phyloP scores from a whole-genome alignment of 164 flowering plant genomes.

The Chloranthus sessilifolius region DNA sequence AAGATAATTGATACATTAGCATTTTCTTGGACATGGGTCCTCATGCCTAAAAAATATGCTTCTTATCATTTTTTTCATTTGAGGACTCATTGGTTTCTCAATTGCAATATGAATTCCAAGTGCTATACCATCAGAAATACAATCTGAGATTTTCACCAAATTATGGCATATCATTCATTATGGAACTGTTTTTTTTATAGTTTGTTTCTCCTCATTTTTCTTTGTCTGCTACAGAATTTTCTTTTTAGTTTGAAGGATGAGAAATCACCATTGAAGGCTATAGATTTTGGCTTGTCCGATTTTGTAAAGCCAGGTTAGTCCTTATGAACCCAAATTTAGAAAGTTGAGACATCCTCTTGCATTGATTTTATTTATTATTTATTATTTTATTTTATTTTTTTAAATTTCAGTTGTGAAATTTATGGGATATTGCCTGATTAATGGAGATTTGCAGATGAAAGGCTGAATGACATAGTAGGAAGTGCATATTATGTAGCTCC shows the following conservation, averaged over 20 bases:
- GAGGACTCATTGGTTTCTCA: too few species aligned
- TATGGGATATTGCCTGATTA: slow-evolving; percentile 7
- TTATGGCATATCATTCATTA: too few species aligned
- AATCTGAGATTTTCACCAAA: too few species aligned
- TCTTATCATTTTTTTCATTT: too few species aligned
- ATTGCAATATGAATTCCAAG: too few species aligned
- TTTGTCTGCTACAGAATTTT: slow-evolving; percentile 77
- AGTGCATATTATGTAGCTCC: slow-evolving; percentile 99
- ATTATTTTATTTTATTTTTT: neutral
- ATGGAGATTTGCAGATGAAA: slow-evolving; percentile 64
- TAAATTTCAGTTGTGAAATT: neutral
- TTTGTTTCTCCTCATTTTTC: too few species aligned
- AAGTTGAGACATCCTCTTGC: too few species aligned
- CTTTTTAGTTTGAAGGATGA: slow-evolving; percentile 75
- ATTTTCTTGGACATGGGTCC: too few species aligned
- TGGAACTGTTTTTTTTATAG: too few species aligned
- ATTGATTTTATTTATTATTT: neutral
- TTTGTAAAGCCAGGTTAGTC: slow-evolving; percentile 89
- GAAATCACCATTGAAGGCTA: slow-evolving; percentile 68
- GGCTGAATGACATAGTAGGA: slow-evolving; percentile 94
- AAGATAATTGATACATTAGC: too few species aligned
- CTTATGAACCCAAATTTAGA: neutral
- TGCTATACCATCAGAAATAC: too few species aligned
- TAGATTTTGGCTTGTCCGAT: slow-evolving; percentile 97
- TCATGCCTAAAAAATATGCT: too few species aligned